These are phyloP conservation scores for Tricholoma hemisulphureum DNA, from an alignment of 768 basidiomycete species.

Conservation along the genomic window DNA sequence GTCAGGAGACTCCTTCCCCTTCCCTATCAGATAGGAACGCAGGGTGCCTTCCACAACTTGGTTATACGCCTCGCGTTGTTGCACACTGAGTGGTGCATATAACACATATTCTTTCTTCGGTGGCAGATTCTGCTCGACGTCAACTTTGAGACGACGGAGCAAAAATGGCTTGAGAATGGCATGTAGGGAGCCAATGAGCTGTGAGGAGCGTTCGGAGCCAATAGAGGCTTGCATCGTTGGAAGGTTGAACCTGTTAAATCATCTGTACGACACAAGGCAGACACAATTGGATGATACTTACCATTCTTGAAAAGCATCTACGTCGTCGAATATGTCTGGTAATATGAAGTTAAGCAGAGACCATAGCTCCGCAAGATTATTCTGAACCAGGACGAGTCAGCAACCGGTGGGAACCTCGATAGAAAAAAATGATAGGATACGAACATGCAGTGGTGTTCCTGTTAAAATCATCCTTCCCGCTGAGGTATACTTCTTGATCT, in stretches of 20 bases:
- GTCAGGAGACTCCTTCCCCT: conserved; percentile 25
- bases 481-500: conserved; percentile 83
- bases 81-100: conserved; percentile 81
- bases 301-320: conserved; percentile 91
- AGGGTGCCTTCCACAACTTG: conserved; percentile 71
- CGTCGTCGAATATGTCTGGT: conserved; percentile 88
- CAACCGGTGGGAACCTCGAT: background rate
- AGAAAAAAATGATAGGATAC: conserved; percentile 20
- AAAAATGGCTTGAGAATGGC: conserved; percentile 95
- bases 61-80: conserved; percentile 85
- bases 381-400: conserved; percentile 50
- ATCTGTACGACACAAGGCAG: background rate
- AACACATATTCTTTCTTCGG: conserved; percentile 94
- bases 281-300: conserved; percentile 24
- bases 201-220: conserved; percentile 54
- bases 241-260: conserved; percentile 60
- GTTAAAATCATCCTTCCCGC: conserved; percentile 92
- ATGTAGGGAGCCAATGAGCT: conserved; percentile 78
- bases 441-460: conserved; percentile 92
- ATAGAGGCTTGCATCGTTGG: conserved; percentile 59
- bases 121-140: conserved; percentile 78
- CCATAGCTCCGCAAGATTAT: conserved; percentile 95
- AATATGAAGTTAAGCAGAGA: conserved; percentile 93
- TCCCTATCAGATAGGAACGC: conserved; percentile 56
- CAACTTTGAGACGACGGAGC: conserved; percentile 84